Evolutionary conservation across 192 early-diverging fungal genomes (phyloP), one percentile per base, ranked within the genome.

Genomic region (Coemansia interrupta): DNA sequence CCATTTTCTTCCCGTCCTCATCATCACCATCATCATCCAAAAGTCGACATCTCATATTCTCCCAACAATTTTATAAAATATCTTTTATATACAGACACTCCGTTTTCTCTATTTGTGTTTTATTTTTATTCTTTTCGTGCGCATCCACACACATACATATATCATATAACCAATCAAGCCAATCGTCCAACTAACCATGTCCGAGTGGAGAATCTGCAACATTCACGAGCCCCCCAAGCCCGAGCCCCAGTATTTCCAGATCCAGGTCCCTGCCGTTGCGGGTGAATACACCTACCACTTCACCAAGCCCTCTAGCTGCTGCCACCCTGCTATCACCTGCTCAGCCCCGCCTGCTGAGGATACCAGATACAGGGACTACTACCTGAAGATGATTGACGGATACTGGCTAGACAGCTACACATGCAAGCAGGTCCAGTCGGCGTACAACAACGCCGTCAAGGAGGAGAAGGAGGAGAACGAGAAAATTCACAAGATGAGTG

Each of bases 121-220:
- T 22, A 6, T 14, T 13, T 47, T 23, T 47, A 24, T 22, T 22
- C 14, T 20, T 11, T 47, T 23, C 15, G 23, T 22, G 26, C 26
- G 26, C 26, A 47, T 17, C 26, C 1, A 5, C 6, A 11, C 1
- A 5, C 6, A 11, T 32, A n/a, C 32, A 30, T 14, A 1, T 29
- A 24, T 15, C 22, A n/a, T 28, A 28, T 32, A 30, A 51, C 3
- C 26, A 51, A 29, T 8, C 32, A 39, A 20, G 8, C 32, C 32
- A 49, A 49, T 40, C 13, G 7, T 36, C n/a, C 32, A 54, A 15
- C n/a, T 9, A 28, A 51, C 28, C 24, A 54, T 54, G 52, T 20
- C n/a, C 41, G 13, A 18, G 43, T 54, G 52, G 52, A 41, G 20
- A 22, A 4, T 20, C 32, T 36, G 30, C 30, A 15, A 54, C 52